A percentile compares a stretch with the other conserved stretches of the same genome.
Evolutionary conservation across 768 basidiomycete genomes (phyloP).

Genomic region (Hemileccinum rubropunctum): DNA sequence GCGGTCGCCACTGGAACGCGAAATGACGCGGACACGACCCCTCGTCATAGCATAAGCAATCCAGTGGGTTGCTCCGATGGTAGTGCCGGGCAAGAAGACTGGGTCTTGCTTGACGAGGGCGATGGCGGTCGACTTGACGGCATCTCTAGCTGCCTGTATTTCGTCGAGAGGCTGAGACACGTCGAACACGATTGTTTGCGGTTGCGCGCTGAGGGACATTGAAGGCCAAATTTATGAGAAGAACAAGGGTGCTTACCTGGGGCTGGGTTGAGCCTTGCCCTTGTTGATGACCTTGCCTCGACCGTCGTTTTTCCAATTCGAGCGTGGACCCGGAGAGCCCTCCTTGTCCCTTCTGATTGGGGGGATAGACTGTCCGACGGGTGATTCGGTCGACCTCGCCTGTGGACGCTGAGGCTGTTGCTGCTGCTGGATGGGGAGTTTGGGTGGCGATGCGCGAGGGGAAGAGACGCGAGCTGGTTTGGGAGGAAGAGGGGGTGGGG

Average conservation of each 20-base stretch:
- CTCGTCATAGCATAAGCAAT: constrained; percentile 92
- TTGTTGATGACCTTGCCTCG: constrained; percentile 38
- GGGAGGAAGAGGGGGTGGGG: constrained; percentile 59
- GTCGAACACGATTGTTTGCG: constrained; percentile 72
- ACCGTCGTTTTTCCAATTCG: constrained; percentile 36
- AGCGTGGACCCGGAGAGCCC: constrained; percentile 62
- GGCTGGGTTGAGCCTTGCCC: constrained; percentile 52
- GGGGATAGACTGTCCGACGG: constrained; percentile 41
- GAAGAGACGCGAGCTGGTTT: constrained; percentile 52
- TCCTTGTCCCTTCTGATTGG: constrained; percentile 60
- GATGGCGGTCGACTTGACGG: constrained; percentile 86
- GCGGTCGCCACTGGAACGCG: constrained; percentile 83
- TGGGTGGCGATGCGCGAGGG: constrained; percentile 67
- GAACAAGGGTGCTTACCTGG: constrained; percentile 42
- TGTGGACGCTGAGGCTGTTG: constrained; percentile 43
- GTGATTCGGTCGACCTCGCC: constrained; percentile 50
- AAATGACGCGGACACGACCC: constrained; percentile 88
- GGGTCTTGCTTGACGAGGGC: constrained; percentile 85
- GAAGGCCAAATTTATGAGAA: not conserved
- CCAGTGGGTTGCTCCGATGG: constrained; percentile 90
- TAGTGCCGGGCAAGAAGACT: constrained; percentile 80
- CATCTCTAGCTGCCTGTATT: constrained; percentile 71
- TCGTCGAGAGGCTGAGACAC: constrained; percentile 71
- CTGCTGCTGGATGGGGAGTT: constrained; percentile 42
- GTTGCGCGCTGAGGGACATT: constrained; percentile 44